phyloP scores from a whole-genome alignment of 805 yeast species.

The Peterozyma xylosa region DNA sequence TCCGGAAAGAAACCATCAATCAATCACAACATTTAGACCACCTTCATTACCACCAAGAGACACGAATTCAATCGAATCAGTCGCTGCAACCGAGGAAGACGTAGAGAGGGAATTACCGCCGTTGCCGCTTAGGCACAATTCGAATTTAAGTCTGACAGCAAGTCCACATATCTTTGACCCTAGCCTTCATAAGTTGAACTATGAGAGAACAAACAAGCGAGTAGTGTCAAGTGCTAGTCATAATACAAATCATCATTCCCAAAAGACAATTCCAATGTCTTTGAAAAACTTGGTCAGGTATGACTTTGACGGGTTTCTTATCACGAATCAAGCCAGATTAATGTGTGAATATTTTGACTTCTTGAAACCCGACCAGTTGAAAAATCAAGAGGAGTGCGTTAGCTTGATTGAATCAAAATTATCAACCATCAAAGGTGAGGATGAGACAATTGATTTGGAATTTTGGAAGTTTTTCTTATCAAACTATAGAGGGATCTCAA shows the following conservation, averaged over 20 bases:
- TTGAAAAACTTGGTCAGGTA: background rate
- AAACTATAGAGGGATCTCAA: background rate
- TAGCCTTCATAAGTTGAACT: background rate
- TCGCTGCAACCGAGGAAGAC: background rate
- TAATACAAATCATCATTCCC: background rate
- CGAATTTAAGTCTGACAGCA: background rate
- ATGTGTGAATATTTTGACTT: background rate
- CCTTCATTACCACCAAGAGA: slow-evolving; percentile 8
- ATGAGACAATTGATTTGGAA: slow-evolving; percentile 1
- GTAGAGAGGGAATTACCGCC: slow-evolving; percentile 1
- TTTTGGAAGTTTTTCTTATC: slow-evolving; percentile 6
- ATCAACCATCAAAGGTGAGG: background rate
- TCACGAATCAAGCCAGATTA: background rate
- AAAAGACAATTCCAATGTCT: background rate
- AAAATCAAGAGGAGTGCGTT: background rate
- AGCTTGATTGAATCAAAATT: background rate
- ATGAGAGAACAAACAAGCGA: background rate
- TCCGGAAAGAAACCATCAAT: too few species aligned
- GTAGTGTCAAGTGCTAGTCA: background rate
- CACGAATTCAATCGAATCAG: background rate
- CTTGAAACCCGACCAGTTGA: slow-evolving; percentile 1
- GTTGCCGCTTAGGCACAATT: background rate
- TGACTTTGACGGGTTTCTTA: background rate
- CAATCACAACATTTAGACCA: background rate
- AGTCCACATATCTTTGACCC: background rate